These are phyloP conservation scores for Pleoardoris graminearum DNA, from an alignment of 2,329 filamentous ascomycete genomes.

Conservation along the genomic window DNA sequence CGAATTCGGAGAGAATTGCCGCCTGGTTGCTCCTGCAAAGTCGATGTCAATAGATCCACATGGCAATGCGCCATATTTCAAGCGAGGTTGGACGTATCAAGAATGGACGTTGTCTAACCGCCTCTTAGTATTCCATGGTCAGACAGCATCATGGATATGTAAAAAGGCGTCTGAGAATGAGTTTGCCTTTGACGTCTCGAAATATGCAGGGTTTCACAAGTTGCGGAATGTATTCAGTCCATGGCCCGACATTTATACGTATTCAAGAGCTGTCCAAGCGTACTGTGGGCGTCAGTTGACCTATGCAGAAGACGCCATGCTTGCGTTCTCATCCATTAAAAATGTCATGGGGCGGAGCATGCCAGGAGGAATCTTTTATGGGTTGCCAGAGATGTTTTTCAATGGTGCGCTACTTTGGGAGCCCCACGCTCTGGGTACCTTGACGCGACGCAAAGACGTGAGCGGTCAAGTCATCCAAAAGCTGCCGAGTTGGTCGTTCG, in stretches of 20 bases:
- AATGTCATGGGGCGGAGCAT: slow-evolving; percentile 4
- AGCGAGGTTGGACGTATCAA: slow-evolving; percentile 14
- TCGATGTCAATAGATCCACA: neutral
- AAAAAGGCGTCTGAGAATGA: neutral
- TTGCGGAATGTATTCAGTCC: neutral
- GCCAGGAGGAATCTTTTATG: slow-evolving; percentile 12
- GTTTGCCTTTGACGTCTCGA: neutral
- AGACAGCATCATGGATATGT: slow-evolving; percentile 7
- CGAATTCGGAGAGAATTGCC: neutral
- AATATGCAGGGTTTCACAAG: neutral
- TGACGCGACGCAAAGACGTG: neutral
- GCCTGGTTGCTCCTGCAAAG: neutral
- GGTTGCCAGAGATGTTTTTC: slow-evolving; percentile 16
- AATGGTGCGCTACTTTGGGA: slow-evolving; percentile 13
- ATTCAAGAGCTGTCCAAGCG: neutral
- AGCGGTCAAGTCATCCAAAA: neutral
- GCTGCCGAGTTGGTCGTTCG: slow-evolving; percentile 2
- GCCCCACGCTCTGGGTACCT: neutral
- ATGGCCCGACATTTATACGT: slow-evolving; percentile 5
- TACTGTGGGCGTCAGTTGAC: slow-evolving; percentile 7
- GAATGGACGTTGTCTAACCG: slow-evolving; percentile 7
- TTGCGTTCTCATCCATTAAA: slow-evolving; percentile 13
- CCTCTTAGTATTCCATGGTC: slow-evolving; percentile 5
- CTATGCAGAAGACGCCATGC: slow-evolving; percentile 11
- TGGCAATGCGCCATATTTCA: neutral